These are phyloP conservation scores for Colletotrichum graminicola DNA, from an alignment of 2,329 filamentous ascomycete genomes.

Conservation along the genomic window DNA sequence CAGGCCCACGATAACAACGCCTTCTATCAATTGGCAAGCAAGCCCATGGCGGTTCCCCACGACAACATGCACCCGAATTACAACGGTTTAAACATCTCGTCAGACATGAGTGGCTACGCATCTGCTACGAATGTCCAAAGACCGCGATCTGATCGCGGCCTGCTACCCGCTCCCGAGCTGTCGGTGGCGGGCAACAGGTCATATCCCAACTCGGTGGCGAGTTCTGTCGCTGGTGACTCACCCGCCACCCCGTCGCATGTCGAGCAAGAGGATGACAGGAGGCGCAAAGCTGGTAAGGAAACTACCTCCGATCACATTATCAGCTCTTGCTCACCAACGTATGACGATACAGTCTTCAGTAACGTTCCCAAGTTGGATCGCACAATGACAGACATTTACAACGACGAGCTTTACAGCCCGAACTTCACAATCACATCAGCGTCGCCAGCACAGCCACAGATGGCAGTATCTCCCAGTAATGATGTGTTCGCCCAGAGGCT, in stretches of 20 bases:
- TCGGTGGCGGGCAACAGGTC: constrained; percentile 57
- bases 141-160: constrained; percentile 54
- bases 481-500: constrained; percentile 81
- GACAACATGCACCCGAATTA: constrained; percentile 58
- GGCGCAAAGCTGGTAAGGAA: constrained; percentile 68
- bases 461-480: constrained; percentile 64
- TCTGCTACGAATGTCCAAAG: constrained; percentile 55
- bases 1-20: constrained; percentile 54
- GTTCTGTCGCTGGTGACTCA: constrained; percentile 69
- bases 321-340: constrained; percentile 54
- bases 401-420: constrained; percentile 87
- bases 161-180: constrained; percentile 62
- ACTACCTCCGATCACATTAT: constrained; percentile 39
- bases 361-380: constrained; percentile 82
- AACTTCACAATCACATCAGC: constrained; percentile 69
- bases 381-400: constrained; percentile 87
- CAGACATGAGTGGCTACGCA: constrained; percentile 56
- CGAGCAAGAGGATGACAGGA: constrained; percentile 62
- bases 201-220: constrained; percentile 69
- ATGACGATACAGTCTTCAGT: constrained; percentile 44
- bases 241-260: constrained; percentile 67
- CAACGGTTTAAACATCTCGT: constrained; percentile 53
- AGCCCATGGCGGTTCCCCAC: constrained; percentile 53
- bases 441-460: constrained; percentile 61
- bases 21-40: constrained; percentile 60